Percentiles rank a stretch among this genome's conserved stretches.
Conservation (phyloP, 2,329 filamentous ascomycete genomes). For the Blumeria graminis region DNA sequence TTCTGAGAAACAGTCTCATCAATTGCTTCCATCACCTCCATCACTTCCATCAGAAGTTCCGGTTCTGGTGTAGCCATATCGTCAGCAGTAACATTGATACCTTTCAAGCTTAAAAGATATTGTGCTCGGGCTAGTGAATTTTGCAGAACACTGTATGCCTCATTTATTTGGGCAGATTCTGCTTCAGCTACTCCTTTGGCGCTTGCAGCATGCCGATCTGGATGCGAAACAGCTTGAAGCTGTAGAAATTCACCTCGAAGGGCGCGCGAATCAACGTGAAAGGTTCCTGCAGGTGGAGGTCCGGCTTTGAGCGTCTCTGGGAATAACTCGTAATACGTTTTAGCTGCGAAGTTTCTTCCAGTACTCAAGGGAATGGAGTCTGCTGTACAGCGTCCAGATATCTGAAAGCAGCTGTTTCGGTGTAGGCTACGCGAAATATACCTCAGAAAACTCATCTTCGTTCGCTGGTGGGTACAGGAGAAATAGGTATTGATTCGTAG, state of each 20-base stretch:
- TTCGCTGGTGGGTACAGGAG: too few species aligned
- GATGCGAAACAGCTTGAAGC: constrained; percentile 55
- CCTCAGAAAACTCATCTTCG: too few species aligned
- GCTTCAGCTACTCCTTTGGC: constrained; percentile 43
- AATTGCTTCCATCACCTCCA: constrained; percentile 57
- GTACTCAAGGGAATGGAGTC: too few species aligned
- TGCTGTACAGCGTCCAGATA: too few species aligned
- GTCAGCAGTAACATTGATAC: constrained; percentile 57
- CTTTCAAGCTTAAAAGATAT: constrained; percentile 50
- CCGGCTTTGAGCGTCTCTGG: constrained; percentile 52
- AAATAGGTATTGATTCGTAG: too few species aligned
- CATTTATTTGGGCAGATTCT: constrained; percentile 64
- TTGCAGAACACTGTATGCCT: constrained; percentile 67
- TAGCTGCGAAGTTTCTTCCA: constrained; percentile 2
- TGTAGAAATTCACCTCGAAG: constrained; percentile 70
- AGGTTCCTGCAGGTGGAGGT: constrained; percentile 53
- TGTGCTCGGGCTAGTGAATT: constrained; percentile 67
- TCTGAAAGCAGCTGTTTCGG: too few species aligned
- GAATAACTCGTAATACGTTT: constrained; percentile 73
- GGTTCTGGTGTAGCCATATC: constrained; percentile 36
- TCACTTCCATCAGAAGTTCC: constrained; percentile 50
- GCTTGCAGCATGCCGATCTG: constrained; percentile 30
- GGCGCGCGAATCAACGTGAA: constrained; percentile 43
- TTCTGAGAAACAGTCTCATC: constrained; percentile 46
- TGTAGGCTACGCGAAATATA: too few species aligned